A percentile compares a stretch with the other conserved stretches of the same genome.
These are phyloP conservation scores for Chalciporus sphaerocephalus DNA, from an alignment of 768 basidiomycete genomes.

Conservation along the genomic window DNA sequence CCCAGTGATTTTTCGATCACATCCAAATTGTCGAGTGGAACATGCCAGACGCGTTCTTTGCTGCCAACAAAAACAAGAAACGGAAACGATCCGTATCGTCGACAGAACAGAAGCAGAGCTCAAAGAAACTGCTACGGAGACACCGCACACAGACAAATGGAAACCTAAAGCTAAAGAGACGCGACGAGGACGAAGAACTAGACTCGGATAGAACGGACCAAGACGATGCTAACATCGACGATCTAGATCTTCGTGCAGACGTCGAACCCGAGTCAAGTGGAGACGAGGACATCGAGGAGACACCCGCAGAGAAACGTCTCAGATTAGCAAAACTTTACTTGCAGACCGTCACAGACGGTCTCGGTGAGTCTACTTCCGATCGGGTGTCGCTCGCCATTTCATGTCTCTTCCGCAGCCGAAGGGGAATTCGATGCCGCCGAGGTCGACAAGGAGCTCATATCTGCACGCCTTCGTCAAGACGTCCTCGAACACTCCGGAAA, in stretches of 20 bases:
- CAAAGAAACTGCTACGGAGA: constrained; percentile 22
- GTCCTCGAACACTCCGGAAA: constrained; percentile 88
- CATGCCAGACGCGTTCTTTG: constrained; percentile 87
- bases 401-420: constrained; percentile 44
- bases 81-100: constrained; percentile 48
- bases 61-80: constrained; percentile 54
- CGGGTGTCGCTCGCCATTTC: background rate
- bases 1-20: constrained; percentile 20
- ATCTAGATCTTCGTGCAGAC: constrained; percentile 67
- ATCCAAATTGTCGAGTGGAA: background rate
- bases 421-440: constrained; percentile 95
- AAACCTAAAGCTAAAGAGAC: constrained; percentile 24
- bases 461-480: constrained; percentile 85
- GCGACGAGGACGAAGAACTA: constrained; percentile 56
- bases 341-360: constrained; percentile 71
- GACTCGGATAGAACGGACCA: constrained; percentile 57
- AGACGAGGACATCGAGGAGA: constrained; percentile 85
- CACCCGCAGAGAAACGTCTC: constrained; percentile 88
- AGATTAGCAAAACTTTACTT: constrained; percentile 89
- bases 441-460: constrained; percentile 89
- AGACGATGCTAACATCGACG: constrained; percentile 54
- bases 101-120: constrained; percentile 15
- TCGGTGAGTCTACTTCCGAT: constrained; percentile 43
- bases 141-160: background rate
- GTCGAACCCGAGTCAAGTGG: constrained; percentile 58